Percentiles rank a stretch among this genome's conserved stretches.
Conservation (phyloP, 2,329 filamentous ascomycete species). For the Xylaria arbuscula region DNA sequence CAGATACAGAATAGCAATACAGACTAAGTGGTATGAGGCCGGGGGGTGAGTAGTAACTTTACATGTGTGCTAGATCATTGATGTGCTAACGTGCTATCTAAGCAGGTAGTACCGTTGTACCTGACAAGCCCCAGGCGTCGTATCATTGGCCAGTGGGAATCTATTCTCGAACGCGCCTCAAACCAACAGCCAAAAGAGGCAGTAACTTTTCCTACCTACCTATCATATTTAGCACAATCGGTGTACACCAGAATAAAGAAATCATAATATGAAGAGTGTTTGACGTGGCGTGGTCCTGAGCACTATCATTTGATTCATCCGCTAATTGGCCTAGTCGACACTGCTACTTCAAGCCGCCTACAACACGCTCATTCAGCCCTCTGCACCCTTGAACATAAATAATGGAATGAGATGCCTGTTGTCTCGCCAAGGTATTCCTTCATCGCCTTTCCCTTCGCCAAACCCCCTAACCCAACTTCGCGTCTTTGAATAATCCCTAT, state of each 20-base stretch:
- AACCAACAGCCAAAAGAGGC: slow-evolving; percentile 1
- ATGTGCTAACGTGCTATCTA: neutral
- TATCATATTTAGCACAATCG: neutral
- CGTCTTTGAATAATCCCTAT: neutral
- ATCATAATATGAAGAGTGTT: neutral
- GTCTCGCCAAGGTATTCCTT: neutral
- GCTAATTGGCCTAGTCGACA: neutral
- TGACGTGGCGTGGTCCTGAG: neutral
- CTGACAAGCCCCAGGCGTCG: neutral
- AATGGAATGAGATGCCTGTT: slow-evolving; percentile 8
- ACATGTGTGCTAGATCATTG: too few species aligned
- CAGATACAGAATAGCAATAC: too few species aligned
- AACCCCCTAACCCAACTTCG: neutral
- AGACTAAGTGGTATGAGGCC: too few species aligned
- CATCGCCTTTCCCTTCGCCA: neutral
- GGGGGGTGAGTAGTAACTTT: too few species aligned
- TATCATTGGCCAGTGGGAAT: neutral
- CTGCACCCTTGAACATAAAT: neutral
- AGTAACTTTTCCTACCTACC: neutral
- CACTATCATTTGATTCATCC: neutral
- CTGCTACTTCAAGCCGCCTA: neutral
- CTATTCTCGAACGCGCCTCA: neutral
- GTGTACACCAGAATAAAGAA: neutral
- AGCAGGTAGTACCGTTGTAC: neutral
- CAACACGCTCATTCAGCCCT: neutral